Percentiles rank a stretch among this genome's conserved stretches.
These are phyloP conservation scores for Geotrichum klebahnii DNA, from an alignment of 1,139 yeast genomes.

Conservation along the genomic window DNA sequence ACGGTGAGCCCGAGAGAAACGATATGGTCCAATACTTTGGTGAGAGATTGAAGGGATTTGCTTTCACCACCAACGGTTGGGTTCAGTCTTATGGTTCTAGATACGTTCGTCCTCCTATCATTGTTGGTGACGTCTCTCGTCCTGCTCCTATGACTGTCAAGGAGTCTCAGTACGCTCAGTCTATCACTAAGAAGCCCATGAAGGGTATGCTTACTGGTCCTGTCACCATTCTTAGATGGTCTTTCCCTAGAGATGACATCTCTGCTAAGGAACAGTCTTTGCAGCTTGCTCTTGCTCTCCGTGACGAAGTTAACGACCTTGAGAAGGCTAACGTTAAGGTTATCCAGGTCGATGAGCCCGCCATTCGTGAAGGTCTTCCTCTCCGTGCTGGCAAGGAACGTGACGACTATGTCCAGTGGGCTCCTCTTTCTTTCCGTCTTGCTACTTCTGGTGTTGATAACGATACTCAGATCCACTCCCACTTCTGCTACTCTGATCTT, in stretches of 20 bases:
- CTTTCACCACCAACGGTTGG: constrained; percentile 99
- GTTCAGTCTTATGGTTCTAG: constrained; percentile 99
- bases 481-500: constrained; percentile 99
- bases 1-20: constrained; percentile 99
- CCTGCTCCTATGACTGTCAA: constrained; percentile 98
- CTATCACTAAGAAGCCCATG: constrained; percentile 90
- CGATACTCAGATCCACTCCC: constrained; percentile 97
- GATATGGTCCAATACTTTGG: constrained; percentile 99
- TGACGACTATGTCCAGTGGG: constrained; percentile 95
- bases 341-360: constrained; percentile 99
- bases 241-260: constrained; percentile 99
- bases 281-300: constrained; percentile 94
- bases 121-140: constrained; percentile 98
- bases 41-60: constrained; percentile 96
- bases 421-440: constrained; percentile 98
- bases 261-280: constrained; percentile 91
- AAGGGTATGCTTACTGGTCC: constrained; percentile 99
- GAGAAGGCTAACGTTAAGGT: constrained; percentile 97
- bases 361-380: constrained; percentile 99
- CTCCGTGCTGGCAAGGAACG: constrained; percentile 97
- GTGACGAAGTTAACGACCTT: constrained; percentile 97
- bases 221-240: constrained; percentile 98
- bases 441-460: constrained; percentile 97
- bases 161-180: constrained; percentile 98
- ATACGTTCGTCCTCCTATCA: constrained; percentile 98